phyloP scores from a whole-genome alignment of 345 rosid genomes.

The Bretschneidera sinensis region DNA sequence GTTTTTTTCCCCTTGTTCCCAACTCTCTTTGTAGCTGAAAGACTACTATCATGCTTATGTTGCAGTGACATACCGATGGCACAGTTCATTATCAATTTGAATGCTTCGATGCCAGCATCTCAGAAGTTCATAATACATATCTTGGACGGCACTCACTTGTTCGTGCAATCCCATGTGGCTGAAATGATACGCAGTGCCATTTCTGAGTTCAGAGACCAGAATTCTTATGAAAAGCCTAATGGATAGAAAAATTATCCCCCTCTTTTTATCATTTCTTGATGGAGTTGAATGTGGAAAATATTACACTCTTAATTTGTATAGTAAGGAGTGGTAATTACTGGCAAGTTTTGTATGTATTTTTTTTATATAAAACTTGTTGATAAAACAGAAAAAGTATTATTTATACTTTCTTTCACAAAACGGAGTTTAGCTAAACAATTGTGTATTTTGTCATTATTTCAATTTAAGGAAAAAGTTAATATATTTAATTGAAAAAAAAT shows the following conservation, averaged over 20 bases:
- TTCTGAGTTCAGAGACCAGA: slow-evolving; percentile 78
- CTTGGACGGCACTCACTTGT: slow-evolving; percentile 64
- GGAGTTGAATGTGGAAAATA: not conserved
- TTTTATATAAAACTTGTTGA: no score
- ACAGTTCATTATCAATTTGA: slow-evolving; percentile 71
- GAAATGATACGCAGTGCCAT: slow-evolving; percentile 71
- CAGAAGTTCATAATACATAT: slow-evolving; percentile 79
- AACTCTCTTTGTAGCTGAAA: slow-evolving; percentile 1
- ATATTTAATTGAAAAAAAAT: no score
- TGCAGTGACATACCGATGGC: slow-evolving; percentile 84
- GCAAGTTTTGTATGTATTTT: no score
- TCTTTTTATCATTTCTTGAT: not conserved
- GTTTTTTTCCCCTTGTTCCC: not conserved
- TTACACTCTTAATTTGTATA: no score
- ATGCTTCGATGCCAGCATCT: slow-evolving; percentile 59
- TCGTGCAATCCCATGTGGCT: slow-evolving; percentile 69
- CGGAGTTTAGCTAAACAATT: no score
- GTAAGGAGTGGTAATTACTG: no score
- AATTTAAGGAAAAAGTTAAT: no score
- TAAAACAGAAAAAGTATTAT: no score
- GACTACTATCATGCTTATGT: not conserved
- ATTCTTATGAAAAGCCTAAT: slow-evolving; percentile 80
- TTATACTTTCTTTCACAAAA: no score
- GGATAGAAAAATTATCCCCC: slow-evolving; percentile 14
- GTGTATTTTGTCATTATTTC: no score